Evolutionary conservation across 2,329 filamentous ascomycete species (phyloP).

Genomic region (Chalara sp.): DNA sequence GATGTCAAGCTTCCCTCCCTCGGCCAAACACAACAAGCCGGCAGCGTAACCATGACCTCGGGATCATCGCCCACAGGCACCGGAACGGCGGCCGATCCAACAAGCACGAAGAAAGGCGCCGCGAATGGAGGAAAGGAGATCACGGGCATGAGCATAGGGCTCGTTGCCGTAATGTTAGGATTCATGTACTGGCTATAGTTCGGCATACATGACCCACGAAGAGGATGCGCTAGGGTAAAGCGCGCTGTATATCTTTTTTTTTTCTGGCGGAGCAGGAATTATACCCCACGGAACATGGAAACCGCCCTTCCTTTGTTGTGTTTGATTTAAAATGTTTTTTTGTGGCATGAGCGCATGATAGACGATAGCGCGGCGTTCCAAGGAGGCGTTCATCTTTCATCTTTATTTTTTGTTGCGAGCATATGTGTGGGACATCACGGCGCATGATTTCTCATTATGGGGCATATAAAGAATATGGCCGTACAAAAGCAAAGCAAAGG

Average conservation of each 20-base stretch:
- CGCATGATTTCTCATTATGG: too few relatives aligned
- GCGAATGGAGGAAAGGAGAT: constrained; percentile 40
- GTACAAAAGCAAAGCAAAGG: too few relatives aligned
- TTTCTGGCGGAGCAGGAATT: too few relatives aligned
- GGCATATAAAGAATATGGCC: too few relatives aligned
- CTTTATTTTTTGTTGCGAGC: neutral
- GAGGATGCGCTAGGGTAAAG: neutral
- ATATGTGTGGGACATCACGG: neutral
- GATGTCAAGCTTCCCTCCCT: constrained; percentile 63
- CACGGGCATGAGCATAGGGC: constrained; percentile 41
- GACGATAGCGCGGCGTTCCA: constrained; percentile 17
- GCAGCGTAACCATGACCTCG: constrained; percentile 24
- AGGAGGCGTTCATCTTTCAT: neutral
- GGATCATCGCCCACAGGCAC: constrained; percentile 26
- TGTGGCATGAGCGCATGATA: constrained; percentile 15
- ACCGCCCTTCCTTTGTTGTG: too few relatives aligned
- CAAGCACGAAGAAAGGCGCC: constrained; percentile 32
- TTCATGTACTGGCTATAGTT: constrained; percentile 41
- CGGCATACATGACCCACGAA: neutral
- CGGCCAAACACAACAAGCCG: constrained; percentile 32
- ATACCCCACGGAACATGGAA: too few relatives aligned
- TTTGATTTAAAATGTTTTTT: too few relatives aligned
- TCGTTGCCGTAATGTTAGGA: constrained; percentile 44
- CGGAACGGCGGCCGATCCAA: constrained; percentile 26
- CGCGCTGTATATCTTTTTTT: too few relatives aligned